Percentiles rank a stretch among this genome's conserved stretches.
Conservation (phyloP, 306 rosid species). For the Dryas alaskensis region DNA sequence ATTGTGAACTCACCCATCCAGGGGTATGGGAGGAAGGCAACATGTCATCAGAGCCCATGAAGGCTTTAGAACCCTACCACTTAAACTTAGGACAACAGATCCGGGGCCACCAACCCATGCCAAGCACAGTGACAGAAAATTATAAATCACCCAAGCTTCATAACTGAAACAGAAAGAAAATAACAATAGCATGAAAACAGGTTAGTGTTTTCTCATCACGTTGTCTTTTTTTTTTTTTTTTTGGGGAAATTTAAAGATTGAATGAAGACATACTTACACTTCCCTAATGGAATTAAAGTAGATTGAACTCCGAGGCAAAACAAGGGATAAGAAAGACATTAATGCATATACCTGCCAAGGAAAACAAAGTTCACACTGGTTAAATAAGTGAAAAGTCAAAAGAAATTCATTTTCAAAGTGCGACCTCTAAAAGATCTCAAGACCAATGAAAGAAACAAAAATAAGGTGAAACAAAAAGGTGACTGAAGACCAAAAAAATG, state of each 20-base stretch:
- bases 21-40: conserved; percentile 80
- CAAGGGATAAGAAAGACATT: conserved; percentile 91
- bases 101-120: conserved; percentile 99
- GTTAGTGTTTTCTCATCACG: neutral
- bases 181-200: neutral
- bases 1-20: conserved; percentile 79
- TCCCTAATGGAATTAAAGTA: conserved; percentile 87
- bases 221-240: no score
- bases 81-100: conserved; percentile 88
- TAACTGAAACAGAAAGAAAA: conserved; percentile 56
- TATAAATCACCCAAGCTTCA: conserved; percentile 98
- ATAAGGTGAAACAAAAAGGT: neutral
- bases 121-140: conserved; percentile 82
- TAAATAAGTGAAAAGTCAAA: conserved; percentile 12
- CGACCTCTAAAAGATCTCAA: conserved; percentile 10
- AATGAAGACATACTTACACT: conserved; percentile 66
- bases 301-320: conserved; percentile 65
- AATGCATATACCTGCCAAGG: conserved; percentile 80
- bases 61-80: conserved; percentile 86
- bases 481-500: neutral
- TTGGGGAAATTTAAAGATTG: no score
- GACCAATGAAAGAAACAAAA: neutral
- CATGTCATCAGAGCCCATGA: conserved; percentile 84
- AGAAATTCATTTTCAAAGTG: conserved; percentile 14
- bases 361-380: conserved; percentile 13